phyloP scores from a whole-genome alignment of 768 basidiomycete species.

The Boletus pseudo-olivaceus region DNA sequence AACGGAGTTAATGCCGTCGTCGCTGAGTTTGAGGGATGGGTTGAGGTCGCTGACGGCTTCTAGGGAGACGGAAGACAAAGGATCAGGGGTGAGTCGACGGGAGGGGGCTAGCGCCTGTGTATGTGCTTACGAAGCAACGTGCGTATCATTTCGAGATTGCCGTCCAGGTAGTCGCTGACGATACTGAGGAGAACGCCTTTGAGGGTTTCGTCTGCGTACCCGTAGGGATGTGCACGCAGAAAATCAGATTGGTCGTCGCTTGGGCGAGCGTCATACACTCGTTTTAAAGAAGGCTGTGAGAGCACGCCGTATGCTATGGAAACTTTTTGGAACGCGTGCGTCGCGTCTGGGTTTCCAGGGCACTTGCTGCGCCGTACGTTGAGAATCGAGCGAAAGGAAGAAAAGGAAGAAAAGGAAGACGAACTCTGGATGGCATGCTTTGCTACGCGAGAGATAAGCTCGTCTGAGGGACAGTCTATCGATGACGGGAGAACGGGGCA shows the following conservation, averaged over 20 bases:
- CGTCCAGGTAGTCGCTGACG: conserved; percentile 79
- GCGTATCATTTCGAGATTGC: conserved; percentile 82
- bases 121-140: conserved; percentile 60
- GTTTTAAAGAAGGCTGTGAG: conserved; percentile 64
- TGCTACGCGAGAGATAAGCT: conserved; percentile 73
- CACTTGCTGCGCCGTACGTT: conserved; percentile 61
- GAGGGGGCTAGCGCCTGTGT: neutral
- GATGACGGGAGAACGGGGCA: conserved; percentile 44
- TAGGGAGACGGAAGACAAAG: conserved; percentile 24
- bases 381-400: no score
- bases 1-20: conserved; percentile 78
- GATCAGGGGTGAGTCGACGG: neutral
- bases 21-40: conserved; percentile 69
- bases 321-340: conserved; percentile 82
- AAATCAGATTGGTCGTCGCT: conserved; percentile 43
- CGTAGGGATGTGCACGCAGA: conserved; percentile 48
- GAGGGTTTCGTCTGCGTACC: conserved; percentile 76
- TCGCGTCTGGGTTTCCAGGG: conserved; percentile 68
- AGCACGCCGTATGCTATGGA: conserved; percentile 81
- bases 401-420: conserved; percentile 28
- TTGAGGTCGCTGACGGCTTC: conserved; percentile 79
- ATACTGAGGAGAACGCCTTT: conserved; percentile 69
- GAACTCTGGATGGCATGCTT: conserved; percentile 83
- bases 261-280: conserved; percentile 62
- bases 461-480: conserved; percentile 66